phyloP scores from a whole-genome alignment of 2,329 filamentous ascomycete species.

The Fusarium armeniacum region DNA sequence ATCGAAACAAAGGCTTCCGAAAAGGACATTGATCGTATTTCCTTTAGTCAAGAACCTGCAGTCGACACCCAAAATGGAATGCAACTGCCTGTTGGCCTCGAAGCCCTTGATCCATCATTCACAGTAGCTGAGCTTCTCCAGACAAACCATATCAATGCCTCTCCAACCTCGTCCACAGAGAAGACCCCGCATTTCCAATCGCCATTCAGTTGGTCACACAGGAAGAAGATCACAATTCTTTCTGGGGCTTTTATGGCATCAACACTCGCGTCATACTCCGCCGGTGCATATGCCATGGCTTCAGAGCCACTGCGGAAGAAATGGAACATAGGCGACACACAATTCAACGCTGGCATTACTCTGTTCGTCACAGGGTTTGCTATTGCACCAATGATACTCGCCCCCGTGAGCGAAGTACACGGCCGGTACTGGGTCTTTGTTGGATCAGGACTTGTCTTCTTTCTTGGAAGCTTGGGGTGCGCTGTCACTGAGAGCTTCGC shows the following conservation, averaged over 20 bases:
- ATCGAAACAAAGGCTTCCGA: neutral
- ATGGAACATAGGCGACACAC: conserved; percentile 70
- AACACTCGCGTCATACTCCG: conserved; percentile 72
- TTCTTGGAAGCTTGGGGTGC: conserved; percentile 63
- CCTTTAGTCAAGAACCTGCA: neutral
- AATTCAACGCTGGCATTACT: conserved; percentile 72
- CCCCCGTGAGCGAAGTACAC: conserved; percentile 75
- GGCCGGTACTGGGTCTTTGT: conserved; percentile 53
- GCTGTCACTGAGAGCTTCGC: conserved; percentile 70
- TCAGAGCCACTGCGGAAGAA: conserved; percentile 65
- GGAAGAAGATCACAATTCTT: conserved; percentile 40
- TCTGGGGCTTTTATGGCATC: conserved; percentile 60
- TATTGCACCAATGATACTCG: conserved; percentile 76
- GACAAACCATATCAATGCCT: neutral
- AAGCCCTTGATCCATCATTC: conserved; percentile 23
- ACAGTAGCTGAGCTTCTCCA: neutral
- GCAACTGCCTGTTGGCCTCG: conserved; percentile 1
- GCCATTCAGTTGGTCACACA: conserved; percentile 33
- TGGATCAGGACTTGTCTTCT: conserved; percentile 54
- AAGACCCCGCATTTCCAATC: neutral
- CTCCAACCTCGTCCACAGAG: neutral
- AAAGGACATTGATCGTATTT: neutral
- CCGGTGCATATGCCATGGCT: conserved; percentile 73
- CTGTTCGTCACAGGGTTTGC: conserved; percentile 75
- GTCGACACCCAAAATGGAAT: neutral